A percentile compares a stretch with the other conserved stretches of the same genome.
Evolutionary conservation across 2,329 filamentous ascomycete genomes (phyloP).

Genomic region (Chrysoporthe austroafricana): DNA sequence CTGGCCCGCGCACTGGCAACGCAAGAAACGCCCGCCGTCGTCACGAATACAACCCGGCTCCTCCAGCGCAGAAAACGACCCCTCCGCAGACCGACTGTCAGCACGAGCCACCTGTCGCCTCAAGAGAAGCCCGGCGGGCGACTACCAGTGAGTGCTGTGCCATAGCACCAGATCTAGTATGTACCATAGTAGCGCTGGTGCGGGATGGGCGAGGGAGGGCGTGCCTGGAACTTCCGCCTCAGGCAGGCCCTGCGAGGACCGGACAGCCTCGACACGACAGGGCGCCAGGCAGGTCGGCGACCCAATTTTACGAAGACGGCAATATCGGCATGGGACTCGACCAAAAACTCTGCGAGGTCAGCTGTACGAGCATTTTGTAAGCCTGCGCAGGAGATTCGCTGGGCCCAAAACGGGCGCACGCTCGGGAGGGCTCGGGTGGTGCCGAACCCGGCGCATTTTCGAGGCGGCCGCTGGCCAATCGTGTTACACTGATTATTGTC

Average conservation of each 20-base stretch:
- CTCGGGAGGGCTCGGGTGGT: conserved; percentile 15
- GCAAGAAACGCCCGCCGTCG: conserved; percentile 16
- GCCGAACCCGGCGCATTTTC: conserved; percentile 1
- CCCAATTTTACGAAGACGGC: not conserved
- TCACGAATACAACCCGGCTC: conserved; percentile 23
- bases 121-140: not conserved
- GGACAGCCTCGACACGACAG: not conserved
- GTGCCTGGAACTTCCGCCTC: not conserved
- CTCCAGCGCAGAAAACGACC: not conserved
- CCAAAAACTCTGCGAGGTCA: conserved; percentile 18
- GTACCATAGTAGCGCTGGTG: not conserved
- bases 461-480: conserved; percentile 15
- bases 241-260: not conserved
- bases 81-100: conserved; percentile 7
- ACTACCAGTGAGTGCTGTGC: not conserved
- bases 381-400: conserved; percentile 18
- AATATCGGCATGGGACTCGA: conserved; percentile 7
- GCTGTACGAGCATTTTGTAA: conserved; percentile 16
- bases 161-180: not conserved
- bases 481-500: conserved; percentile 9
- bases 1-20: not conserved
- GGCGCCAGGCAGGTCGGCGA: not conserved
- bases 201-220: not conserved
- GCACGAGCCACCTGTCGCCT: conserved; percentile 2
- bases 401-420: conserved; percentile 1